phyloP scores from a whole-genome alignment of 345 rosid species.

The Arabis hirsuta region DNA sequence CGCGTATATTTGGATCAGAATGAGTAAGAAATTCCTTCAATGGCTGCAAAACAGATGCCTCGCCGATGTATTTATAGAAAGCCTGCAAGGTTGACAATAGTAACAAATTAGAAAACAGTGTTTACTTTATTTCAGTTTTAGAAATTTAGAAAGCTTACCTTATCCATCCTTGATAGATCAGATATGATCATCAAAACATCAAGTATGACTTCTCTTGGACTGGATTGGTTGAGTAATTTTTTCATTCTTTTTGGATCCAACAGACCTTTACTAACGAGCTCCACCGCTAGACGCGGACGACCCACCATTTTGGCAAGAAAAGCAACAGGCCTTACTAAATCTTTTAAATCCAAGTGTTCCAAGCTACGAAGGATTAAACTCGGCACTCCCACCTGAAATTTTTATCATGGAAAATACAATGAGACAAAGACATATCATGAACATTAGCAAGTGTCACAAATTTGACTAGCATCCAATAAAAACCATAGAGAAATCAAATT shows the following conservation, averaged over 20 bases:
- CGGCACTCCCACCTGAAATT: conserved; percentile 81
- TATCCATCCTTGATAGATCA: conserved; percentile 93
- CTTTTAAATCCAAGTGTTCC: conserved; percentile 80
- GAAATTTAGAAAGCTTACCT: conserved; percentile 55
- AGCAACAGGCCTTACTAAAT: conserved; percentile 85
- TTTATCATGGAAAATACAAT: conserved; percentile 28
- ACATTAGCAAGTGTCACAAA: too few species aligned
- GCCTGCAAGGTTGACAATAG: conserved; percentile 54
- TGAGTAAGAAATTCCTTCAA: conserved; percentile 71
- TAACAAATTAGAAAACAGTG: conserved; percentile 26
- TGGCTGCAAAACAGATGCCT: conserved; percentile 71
- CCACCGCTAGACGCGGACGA: conserved; percentile 77
- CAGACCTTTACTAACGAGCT: conserved; percentile 84
- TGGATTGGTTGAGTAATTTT: conserved; percentile 68
- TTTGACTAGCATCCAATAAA: too few species aligned
- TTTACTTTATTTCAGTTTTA: conserved; percentile 19
- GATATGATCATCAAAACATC: conserved; percentile 91
- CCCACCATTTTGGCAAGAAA: conserved; percentile 90
- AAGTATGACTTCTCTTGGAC: conserved; percentile 79
- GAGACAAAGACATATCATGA: conserved; percentile 23
- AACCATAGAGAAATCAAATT: too few species aligned
- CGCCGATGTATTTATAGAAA: conserved; percentile 80
- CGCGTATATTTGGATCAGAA: conserved; percentile 85
- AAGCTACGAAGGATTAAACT: conserved; percentile 67
- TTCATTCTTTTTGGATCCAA: conserved; percentile 75